These are phyloP conservation scores for Ophiosphaerella narmari DNA, from an alignment of 2,329 filamentous ascomycete genomes.

Conservation along the genomic window DNA sequence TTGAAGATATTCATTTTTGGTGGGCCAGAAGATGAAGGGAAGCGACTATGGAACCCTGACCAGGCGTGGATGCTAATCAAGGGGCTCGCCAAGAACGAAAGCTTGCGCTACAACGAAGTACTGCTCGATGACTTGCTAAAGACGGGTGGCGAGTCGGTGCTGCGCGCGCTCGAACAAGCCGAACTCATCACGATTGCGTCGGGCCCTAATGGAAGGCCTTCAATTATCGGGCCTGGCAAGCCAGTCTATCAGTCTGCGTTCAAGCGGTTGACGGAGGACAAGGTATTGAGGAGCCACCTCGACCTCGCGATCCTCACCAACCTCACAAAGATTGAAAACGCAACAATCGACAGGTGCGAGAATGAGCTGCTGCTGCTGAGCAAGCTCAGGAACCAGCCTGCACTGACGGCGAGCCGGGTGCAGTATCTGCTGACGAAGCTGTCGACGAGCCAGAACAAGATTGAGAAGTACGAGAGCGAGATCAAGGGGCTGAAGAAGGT, in stretches of 20 bases:
- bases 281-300: slow-evolving; percentile 73
- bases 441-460: slow-evolving; percentile 72
- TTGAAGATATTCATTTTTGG: slow-evolving; percentile 86
- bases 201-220: slow-evolving; percentile 74
- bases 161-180: slow-evolving; percentile 80
- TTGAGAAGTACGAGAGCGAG: slow-evolving; percentile 74
- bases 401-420: slow-evolving; percentile 68
- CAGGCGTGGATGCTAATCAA: slow-evolving; percentile 93
- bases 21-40: slow-evolving; percentile 56
- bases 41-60: slow-evolving; percentile 74
- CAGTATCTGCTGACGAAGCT: slow-evolving; percentile 77
- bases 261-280: slow-evolving; percentile 69
- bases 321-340: slow-evolving; percentile 71
- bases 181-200: slow-evolving; percentile 82
- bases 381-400: slow-evolving; percentile 70
- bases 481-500: slow-evolving; percentile 74
- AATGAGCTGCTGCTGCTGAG: slow-evolving; percentile 75
- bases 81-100: slow-evolving; percentile 69
- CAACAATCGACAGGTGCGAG: slow-evolving; percentile 78
- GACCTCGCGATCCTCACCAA: slow-evolving; percentile 70
- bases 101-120: slow-evolving; percentile 82
- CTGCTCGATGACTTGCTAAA: slow-evolving; percentile 78
- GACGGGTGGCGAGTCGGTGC: slow-evolving; percentile 70
- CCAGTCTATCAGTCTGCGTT: slow-evolving; percentile 89
- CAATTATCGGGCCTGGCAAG: slow-evolving; percentile 76